These are phyloP conservation scores for Penicillium nucicola DNA, from an alignment of 495 filamentous ascomycete species.

Conservation along the genomic window DNA sequence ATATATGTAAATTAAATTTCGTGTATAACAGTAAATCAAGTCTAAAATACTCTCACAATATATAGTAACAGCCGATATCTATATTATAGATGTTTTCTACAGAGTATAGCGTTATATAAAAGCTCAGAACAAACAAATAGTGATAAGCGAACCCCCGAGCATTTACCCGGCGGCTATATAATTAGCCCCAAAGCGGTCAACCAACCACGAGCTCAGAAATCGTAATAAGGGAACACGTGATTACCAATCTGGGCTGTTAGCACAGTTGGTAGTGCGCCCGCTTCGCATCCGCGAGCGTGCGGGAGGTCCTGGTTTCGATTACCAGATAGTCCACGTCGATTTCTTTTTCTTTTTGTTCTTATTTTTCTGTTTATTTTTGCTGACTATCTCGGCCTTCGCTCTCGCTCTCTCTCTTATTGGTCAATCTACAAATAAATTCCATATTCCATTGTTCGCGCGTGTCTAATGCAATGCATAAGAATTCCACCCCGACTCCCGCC, in stretches of 20 bases:
- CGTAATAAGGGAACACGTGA: neutral
- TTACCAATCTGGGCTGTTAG: conserved; percentile 19
- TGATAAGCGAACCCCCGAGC: neutral
- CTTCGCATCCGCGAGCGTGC: conserved; percentile 16
- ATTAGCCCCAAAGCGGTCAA: conserved; percentile 1
- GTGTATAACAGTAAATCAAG: too few species aligned
- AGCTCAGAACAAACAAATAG: neutral
- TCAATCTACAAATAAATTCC: too few species aligned
- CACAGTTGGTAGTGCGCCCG: conserved; percentile 20
- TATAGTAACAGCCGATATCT: too few species aligned
- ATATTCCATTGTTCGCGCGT: neutral
- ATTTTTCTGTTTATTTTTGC: too few species aligned
- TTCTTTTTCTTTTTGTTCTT: neutral
- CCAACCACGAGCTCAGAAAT: neutral
- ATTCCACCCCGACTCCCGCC: neutral
- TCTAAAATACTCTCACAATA: too few species aligned
- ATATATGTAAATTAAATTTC: too few species aligned
- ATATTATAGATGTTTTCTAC: too few species aligned
- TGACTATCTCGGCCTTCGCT: neutral
- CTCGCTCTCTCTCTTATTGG: neutral
- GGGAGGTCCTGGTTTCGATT: conserved; percentile 27
- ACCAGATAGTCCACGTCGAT: conserved; percentile 18
- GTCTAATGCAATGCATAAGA: neutral
- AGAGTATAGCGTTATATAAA: too few species aligned
- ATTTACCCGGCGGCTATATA: conserved; percentile 9